These are phyloP conservation scores for Chytriomyces confervae DNA, from an alignment of 192 early-diverging fungal genomes.

Conservation along the genomic window DNA sequence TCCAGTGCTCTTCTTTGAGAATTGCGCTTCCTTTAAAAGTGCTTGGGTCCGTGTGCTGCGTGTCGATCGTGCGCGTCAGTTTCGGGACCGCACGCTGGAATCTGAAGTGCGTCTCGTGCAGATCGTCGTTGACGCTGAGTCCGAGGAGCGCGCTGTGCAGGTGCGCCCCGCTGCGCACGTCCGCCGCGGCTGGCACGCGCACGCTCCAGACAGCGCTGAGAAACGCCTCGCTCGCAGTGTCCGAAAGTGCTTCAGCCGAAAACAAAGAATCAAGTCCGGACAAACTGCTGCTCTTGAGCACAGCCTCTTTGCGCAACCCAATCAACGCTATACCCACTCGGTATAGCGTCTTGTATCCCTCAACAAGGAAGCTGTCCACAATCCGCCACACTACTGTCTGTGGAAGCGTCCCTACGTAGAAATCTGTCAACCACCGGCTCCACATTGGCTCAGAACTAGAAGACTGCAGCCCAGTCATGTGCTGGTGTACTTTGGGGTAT, in stretches of 20 bases:
- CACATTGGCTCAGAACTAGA: conserved; percentile 45
- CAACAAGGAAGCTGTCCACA: conserved; percentile 50
- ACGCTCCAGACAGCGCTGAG: conserved; percentile 37
- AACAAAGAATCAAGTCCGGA: conserved; percentile 24
- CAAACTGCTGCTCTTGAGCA: conserved; percentile 31
- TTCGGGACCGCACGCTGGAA: conserved; percentile 52
- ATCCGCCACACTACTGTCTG: conserved; percentile 48
- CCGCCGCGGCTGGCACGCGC: conserved; percentile 19
- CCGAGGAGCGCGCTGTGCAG: conserved; percentile 39
- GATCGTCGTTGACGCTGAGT: conserved; percentile 39
- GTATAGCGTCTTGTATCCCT: conserved; percentile 53
- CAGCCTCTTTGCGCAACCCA: conserved; percentile 10
- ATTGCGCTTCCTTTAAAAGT: conserved; percentile 25
- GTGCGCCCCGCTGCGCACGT: conserved; percentile 37
- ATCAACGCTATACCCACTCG: conserved; percentile 45
- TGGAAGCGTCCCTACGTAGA: conserved; percentile 47
- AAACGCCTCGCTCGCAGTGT: conserved; percentile 18
- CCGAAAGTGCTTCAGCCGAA: conserved; percentile 18
- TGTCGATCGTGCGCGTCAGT: conserved; percentile 3
- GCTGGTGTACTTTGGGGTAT: conserved; percentile 43
- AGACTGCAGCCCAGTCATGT: conserved; percentile 39
- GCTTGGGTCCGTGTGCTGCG: background rate
- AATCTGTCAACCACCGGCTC: conserved; percentile 45
- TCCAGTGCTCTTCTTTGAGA: conserved; percentile 50
- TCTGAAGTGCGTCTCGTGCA: conserved; percentile 42